Percentiles rank a stretch among this genome's conserved stretches.
Evolutionary conservation across 768 basidiomycete genomes (phyloP).

Genomic region (Cystofilobasidium ferigula): DNA sequence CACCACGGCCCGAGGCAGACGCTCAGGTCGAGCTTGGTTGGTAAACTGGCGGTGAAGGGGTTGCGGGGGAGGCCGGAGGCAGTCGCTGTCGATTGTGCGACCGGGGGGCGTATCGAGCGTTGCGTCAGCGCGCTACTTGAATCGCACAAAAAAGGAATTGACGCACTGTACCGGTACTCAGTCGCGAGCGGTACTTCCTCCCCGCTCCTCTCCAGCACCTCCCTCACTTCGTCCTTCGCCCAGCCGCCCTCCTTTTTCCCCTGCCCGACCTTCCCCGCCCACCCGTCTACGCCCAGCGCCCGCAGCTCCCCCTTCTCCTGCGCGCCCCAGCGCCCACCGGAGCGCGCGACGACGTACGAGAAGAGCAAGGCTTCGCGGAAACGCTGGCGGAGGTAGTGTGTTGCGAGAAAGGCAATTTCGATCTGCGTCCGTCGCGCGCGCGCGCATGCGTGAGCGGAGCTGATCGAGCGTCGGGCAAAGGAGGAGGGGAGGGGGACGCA

Average conservation of each 20-base stretch:
- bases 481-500: constrained; percentile 1
- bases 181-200: constrained; percentile 25
- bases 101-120: neutral
- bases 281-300: constrained; percentile 29
- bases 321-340: constrained; percentile 25
- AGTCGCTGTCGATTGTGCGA: constrained; percentile 26
- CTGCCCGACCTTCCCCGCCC: constrained; percentile 29
- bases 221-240: constrained; percentile 14
- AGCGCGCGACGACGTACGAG: constrained; percentile 39
- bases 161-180: constrained; percentile 16
- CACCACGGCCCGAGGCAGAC: constrained; percentile 31
- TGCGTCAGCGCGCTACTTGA: constrained; percentile 19
- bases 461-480: too few relatives aligned
- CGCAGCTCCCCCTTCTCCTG: constrained; percentile 20
- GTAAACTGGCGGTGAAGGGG: neutral
- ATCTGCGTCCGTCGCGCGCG: neutral
- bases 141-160: too few relatives aligned
- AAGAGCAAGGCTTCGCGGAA: constrained; percentile 40
- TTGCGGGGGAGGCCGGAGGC: neutral
- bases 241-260: constrained; percentile 9
- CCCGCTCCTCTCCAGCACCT: neutral
- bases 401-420: constrained; percentile 32
- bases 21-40: constrained; percentile 25
- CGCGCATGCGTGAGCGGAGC: neutral
- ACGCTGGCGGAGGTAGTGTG: constrained; percentile 39